Evolutionary conservation across 345 rosid species (phyloP), one percentile per base, ranked within the genome.

Genomic region (Pugionium cornutum): DNA sequence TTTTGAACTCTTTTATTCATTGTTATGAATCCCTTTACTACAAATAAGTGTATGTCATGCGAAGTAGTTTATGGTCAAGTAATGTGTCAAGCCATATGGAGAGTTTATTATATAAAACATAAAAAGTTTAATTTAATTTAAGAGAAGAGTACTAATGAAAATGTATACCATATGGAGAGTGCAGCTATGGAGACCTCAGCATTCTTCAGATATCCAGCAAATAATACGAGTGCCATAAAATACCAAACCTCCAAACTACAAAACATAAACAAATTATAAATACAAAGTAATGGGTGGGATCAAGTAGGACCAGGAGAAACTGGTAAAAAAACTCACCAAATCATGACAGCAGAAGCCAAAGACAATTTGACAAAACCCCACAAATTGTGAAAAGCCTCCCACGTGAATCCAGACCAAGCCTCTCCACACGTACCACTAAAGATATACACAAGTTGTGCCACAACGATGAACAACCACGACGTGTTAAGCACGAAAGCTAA

Each of bases 311-410:
- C 9, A 35, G 39, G 28, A 44, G 25, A 4, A 11, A 2, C 3
- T 37, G 37, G 65, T 48, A 33, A 9, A 0, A 18, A 29, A 32
- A 61, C 78, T 85, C 29, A 92, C 98, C 98, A 89, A 6, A 89
- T 82, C 98, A 92, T 92, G 1, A 83, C 83, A 3, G 98, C 98
- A 0, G 98, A 92, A 5, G 96, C 96, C 4, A 92, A 68, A 10
- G 97, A 92, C 60, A 92, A 59, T 67, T 72, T 64, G 7, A 86
- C 91, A 66, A 89, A 92, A 1, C 82, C 82, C 92, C 91, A 86
- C 2, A 92, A 62, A 57, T 80, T 78, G 11, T 81, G 86, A 62
- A 92, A 92, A 4, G 98, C 95, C 75, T 87, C 84, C 85, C 73
- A 73, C 0, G 94, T 86, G 75, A 89, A 82, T 3, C 98, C 96